These are phyloP conservation scores for Morella rubra DNA, from an alignment of 306 rosid species.

Conservation along the genomic window DNA sequence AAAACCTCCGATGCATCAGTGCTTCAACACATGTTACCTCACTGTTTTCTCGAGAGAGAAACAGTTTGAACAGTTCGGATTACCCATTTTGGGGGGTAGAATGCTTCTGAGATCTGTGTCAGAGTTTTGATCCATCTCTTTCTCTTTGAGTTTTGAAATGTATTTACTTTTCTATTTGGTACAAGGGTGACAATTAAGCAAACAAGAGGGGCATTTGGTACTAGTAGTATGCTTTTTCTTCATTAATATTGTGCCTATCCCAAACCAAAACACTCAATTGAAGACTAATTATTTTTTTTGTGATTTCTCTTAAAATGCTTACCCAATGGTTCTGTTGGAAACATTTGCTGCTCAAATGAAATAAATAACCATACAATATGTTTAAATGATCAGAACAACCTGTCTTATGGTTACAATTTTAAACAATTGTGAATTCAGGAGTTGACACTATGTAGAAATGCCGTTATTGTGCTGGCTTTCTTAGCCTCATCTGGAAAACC, in stretches of 20 bases:
- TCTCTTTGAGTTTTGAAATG: too few relatives aligned
- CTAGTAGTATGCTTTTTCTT: neutral
- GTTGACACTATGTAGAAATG: constrained; percentile 58
- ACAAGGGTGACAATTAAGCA: too few relatives aligned
- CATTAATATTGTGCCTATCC: neutral
- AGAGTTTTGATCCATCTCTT: too few relatives aligned
- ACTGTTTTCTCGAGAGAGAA: too few relatives aligned
- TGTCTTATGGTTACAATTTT: constrained; percentile 11
- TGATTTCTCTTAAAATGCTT: neutral
- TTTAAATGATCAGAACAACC: too few relatives aligned
- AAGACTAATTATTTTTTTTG: neutral
- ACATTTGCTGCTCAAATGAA: neutral
- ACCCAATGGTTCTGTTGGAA: constrained; percentile 1
- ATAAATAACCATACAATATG: neutral
- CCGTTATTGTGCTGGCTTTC: constrained; percentile 78
- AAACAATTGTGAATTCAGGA: constrained; percentile 54
- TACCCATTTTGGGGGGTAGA: too few relatives aligned
- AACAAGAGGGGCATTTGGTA: neutral
- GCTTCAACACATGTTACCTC: too few relatives aligned
- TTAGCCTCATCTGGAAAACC: constrained; percentile 77
- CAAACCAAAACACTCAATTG: neutral
- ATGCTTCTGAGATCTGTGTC: too few relatives aligned
- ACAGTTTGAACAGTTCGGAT: too few relatives aligned
- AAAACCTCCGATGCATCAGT: too few relatives aligned
- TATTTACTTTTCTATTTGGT: too few relatives aligned